Conservation (phyloP, 2,329 filamentous ascomycete species). For the Colletotrichum karsti region DNA sequence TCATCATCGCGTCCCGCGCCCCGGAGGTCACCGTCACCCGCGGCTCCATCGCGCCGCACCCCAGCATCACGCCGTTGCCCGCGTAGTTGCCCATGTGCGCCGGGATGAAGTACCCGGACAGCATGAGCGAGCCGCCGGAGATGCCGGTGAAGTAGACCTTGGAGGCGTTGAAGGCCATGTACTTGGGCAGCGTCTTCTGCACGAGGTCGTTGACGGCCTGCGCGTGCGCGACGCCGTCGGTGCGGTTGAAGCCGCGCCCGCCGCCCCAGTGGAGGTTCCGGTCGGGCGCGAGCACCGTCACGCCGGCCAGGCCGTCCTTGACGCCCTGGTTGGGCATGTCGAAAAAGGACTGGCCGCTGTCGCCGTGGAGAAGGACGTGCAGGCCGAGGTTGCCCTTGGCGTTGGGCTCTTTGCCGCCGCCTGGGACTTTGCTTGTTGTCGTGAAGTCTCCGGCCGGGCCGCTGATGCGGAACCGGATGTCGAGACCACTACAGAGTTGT, state of each 20-base stretch:
- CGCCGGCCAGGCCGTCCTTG: constrained; percentile 57
- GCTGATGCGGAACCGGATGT: constrained; percentile 63
- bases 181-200: constrained; percentile 54
- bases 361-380: constrained; percentile 67
- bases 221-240: constrained; percentile 63
- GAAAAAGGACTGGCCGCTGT: constrained; percentile 67
- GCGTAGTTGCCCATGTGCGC: constrained; percentile 60
- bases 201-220: constrained; percentile 65
- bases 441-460: constrained; percentile 64
- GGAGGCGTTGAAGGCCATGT: constrained; percentile 60
- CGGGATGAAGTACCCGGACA: constrained; percentile 66
- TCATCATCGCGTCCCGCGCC: constrained; percentile 46
- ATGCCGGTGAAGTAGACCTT: constrained; percentile 67
- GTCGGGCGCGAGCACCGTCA: constrained; percentile 62
- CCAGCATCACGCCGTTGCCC: constrained; percentile 60
- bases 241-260: constrained; percentile 57
- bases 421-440: constrained; percentile 52
- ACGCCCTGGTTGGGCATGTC: constrained; percentile 65
- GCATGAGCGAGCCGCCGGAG: constrained; percentile 60
- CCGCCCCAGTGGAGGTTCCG: constrained; percentile 66
- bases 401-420: constrained; percentile 31
- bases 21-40: constrained; percentile 59
- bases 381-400: constrained; percentile 51
- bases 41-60: constrained; percentile 62
- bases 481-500: constrained; percentile 49